Percentiles rank a stretch among this genome's conserved stretches.
Evolutionary conservation across 768 basidiomycete species (phyloP).

Genomic region (Asterophora parasitica): DNA sequence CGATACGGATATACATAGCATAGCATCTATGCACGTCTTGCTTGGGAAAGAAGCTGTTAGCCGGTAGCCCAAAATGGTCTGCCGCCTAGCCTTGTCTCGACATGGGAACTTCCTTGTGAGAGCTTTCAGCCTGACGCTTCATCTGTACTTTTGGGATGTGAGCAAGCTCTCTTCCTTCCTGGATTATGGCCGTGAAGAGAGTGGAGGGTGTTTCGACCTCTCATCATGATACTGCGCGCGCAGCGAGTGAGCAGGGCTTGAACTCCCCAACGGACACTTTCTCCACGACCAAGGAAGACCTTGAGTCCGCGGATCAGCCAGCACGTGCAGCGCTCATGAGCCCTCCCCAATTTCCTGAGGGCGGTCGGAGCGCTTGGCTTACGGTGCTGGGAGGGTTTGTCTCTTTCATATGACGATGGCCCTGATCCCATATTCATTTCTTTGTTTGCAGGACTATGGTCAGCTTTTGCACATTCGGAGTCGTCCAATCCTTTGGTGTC

Average conservation of each 20-base stretch:
- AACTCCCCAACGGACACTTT: slow-evolving; percentile 6
- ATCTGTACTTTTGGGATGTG: slow-evolving; percentile 20
- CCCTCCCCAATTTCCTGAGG: slow-evolving; percentile 35
- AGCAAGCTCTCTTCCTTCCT: slow-evolving; percentile 15
- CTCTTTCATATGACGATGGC: background rate
- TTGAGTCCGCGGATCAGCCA: slow-evolving; percentile 5
- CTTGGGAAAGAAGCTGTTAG: slow-evolving; percentile 13
- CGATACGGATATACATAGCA: slow-evolving; percentile 1
- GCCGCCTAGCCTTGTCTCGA: slow-evolving; percentile 10
- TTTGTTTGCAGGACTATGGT: slow-evolving; percentile 30
- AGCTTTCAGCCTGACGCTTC: slow-evolving; percentile 12
- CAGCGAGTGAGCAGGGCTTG: slow-evolving; percentile 10
- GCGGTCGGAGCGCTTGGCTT: slow-evolving; percentile 40
- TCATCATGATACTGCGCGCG: slow-evolving; percentile 1
- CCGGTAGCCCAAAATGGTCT: no score
- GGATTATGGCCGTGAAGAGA: slow-evolving; percentile 12
- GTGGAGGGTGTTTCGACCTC: slow-evolving; percentile 7
- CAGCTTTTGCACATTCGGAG: slow-evolving; percentile 45
- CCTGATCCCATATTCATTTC: background rate
- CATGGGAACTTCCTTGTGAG: slow-evolving; percentile 19
- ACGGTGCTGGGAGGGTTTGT: slow-evolving; percentile 44
- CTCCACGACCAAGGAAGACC: slow-evolving; percentile 11
- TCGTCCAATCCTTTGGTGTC: slow-evolving; percentile 46
- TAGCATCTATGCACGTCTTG: background rate
- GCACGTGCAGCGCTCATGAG: background rate